Evolutionary conservation across 116 monocot species (phyloP).

Genomic region (Cymodocea nodosa): DNA sequence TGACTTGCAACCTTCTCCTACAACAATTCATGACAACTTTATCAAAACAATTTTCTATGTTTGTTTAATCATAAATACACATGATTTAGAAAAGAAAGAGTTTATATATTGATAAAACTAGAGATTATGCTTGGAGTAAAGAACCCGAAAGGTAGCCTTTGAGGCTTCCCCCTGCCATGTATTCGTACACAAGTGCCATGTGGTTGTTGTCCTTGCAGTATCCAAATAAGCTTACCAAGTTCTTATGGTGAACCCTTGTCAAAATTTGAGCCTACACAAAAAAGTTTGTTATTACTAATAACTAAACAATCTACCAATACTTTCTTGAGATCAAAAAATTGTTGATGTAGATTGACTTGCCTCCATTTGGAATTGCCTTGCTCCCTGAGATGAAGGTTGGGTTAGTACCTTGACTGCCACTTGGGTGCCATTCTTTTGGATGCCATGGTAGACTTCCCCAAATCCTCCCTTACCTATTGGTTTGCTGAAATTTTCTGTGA

Average conservation of each 20-base stretch:
- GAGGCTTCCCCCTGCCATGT: constrained; percentile 7
- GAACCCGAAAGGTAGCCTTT: not conserved
- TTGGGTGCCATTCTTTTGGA: not conserved
- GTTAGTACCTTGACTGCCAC: constrained; percentile 8
- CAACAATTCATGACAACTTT: too few relatives aligned
- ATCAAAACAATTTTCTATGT: too few relatives aligned
- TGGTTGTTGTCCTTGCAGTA: not conserved
- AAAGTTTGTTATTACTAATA: not conserved
- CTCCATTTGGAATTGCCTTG: constrained; percentile 9
- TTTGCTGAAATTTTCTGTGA: constrained; percentile 8
- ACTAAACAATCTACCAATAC: not conserved
- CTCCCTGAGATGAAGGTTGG: constrained; percentile 7
- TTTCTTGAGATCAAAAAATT: not conserved
- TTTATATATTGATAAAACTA: too few relatives aligned
- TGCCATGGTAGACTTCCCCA: constrained; percentile 10
- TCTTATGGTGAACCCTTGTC: constrained; percentile 9
- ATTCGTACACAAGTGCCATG: constrained; percentile 9
- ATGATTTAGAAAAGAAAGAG: too few relatives aligned
- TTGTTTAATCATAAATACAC: too few relatives aligned
- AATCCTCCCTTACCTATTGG: not conserved
- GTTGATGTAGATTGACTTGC: not conserved
- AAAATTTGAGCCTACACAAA: constrained; percentile 2
- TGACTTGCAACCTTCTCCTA: too few relatives aligned
- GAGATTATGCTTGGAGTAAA: too few relatives aligned
- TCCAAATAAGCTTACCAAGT: constrained; percentile 5